Base-by-base conservation (phyloP, 352 stramenopile genomes). In the Phytopythium boreale region DNA sequence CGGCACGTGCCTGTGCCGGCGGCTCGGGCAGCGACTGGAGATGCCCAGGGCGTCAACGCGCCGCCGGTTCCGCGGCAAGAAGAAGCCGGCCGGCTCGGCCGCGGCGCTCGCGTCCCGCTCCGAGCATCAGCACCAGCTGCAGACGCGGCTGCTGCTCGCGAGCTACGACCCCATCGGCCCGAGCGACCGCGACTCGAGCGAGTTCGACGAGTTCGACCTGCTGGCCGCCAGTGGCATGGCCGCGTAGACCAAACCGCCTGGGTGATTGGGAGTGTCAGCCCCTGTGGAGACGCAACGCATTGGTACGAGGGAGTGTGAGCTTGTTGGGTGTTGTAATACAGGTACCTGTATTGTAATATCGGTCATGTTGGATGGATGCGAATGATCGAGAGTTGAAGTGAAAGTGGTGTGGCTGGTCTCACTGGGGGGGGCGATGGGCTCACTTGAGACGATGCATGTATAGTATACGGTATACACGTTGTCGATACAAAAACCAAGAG, bases 11-110 rank as follows among this genome's bases (percentile, higher is more conserved):
- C 62, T 67, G 7, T 90, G 79, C 51, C 75, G 81, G n/a, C 80
- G 85, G 43, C 63, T 88, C 22, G 80, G 80, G 29, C 82, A 89
- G 60, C 70, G 79, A 4, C 58, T 90, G 11, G 74, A 81, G 51
- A 29, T 74, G 2, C 72, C 79, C 36, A 88, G 82, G 53, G 51
- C 59, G 1, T 59, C 63, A 3, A 62, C 71, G 26, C 79, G 73
- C 1, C 79, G 75, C 26, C 53, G 63, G 39, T 74, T 79, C 59
- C 71, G 71, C 9, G 68, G 69, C 66, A 84, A 75, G 70, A 47
- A 36, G 56, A 50, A 41, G 36, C 34, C 37, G n/a, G 36, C 36
- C 17, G 37, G n/a, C n/a, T 62, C 68, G 14, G 75, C 74, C 5
- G 12, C 47, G 2, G 47, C 24, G 9, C 26, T 36, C 10, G 47